Evolutionary conservation across 2,329 filamentous ascomycete species (phyloP), one percentile per base, ranked within the genome.

Genomic region (Dactylellina drechsleri): DNA sequence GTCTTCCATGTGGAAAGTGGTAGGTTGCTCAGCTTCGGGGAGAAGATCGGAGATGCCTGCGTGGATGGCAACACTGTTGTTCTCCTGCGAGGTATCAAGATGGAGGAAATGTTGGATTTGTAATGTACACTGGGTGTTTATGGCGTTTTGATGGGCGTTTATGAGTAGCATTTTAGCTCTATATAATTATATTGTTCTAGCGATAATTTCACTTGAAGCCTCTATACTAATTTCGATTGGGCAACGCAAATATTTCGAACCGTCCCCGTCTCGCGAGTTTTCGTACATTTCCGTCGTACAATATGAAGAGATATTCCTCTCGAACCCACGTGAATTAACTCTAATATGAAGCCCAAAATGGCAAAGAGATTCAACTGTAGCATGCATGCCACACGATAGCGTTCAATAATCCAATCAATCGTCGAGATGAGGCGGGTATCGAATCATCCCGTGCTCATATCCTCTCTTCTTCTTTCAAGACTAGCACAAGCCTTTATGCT

Each of bases 1-100:
- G 89, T 99, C 0, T 99, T 97, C 80, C 93, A 98, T 81, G 92
- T 99, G 0, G 93, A 99, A 81, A 92, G 91, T 0, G 95, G 95
- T 0, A 85, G 92, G 70, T 82, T 99, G 76, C 82, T 99, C 77
- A 93, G 95, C 74, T 99, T 96, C 80, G 89, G 87, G 23, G 93
- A 97, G 82, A 93, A 94, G 84, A 85, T 97, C 66, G 93, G 92
- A 3, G 85, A 85, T 61, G 86, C 85, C 28, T 84, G 96, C 71
- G 87, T 88, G 77, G 93, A 87, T 78, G 95, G 95, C 0, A 94
- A 99, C 81, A 97, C 93, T 10, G 88, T 99, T 77, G 93, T 98
- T 23, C 81, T 99, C 79, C 80, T 99, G 62, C 86, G 95, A 76
- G 95, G 95, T 0, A 90, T 97, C n/a, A 87, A 91, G 66, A 83